Evolutionary conservation across 2,329 filamentous ascomycete genomes (phyloP), one percentile per base, ranked within the genome.

Genomic region (Daldinia eschscholtzii): DNA sequence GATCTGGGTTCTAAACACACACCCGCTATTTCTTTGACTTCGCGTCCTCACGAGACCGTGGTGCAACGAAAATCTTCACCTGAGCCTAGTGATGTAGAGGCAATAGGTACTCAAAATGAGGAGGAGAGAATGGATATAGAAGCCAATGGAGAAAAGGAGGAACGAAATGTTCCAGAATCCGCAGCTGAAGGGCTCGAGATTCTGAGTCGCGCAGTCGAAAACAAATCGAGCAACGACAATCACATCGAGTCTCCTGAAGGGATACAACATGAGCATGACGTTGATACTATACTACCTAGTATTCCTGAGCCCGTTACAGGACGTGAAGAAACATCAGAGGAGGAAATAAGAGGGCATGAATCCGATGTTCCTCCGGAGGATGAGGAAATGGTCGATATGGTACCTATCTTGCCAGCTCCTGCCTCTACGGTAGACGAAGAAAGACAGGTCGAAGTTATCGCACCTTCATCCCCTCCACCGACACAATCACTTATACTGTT

Each of bases 161-260:
- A 39, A 46, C 15, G 23, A 7, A 30, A 41, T 15, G 35, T 30
- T 15, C 68, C 72, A 10, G 55, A 73, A 15, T 74, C 74, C 13
- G 75, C 74, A 23, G 74, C 74, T 42, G 74, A 77, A 18, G 76
- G 76, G 6, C 75, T 77, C n/a, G 76, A 77, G 52, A 72, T 75
- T 15, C 63, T 77, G 13, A 76, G 74, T 42, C 75, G 65, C 46
- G 63, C 28, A 12, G 60, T 76, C 26, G 72, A 77, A 41, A 59
- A 59, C 23, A 72, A 76, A 62, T 70, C 71, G 4, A 68, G 61
- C 23, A 60, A 60, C 33, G 52, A 61, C 23, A 56, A 42, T 26
- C 33, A 64, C 37, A 10, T 42, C 23, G 26, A 42, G 23, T 30
- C 35, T 33, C 18, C 61, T 28, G 53, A 66, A 42, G 20, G 46